Conservation (phyloP, 805 yeast species). For the Lipomyces lipofer region DNA sequence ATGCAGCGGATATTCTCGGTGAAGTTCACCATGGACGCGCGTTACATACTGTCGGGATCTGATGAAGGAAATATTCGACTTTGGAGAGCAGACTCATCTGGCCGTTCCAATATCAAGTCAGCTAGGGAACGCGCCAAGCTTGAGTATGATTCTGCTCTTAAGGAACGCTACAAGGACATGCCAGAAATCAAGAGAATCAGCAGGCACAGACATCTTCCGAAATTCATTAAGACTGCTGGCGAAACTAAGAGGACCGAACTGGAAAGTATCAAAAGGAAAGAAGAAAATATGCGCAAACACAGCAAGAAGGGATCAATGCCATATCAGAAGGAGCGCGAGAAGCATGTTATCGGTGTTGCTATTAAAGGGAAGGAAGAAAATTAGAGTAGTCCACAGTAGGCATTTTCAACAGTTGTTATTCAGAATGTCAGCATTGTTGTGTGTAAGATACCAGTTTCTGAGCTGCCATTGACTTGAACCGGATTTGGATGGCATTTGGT, state of each 20-base stretch:
- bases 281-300: conserved; percentile 78
- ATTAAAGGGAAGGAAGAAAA: conserved; percentile 49
- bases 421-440: too few relatives aligned
- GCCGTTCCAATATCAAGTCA: conserved; percentile 77
- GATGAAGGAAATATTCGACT: conserved; percentile 94
- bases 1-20: conserved; percentile 93
- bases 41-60: conserved; percentile 84
- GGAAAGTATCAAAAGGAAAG: conserved; percentile 73
- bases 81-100: conserved; percentile 89
- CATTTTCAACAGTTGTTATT: not conserved
- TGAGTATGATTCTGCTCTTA: conserved; percentile 88
- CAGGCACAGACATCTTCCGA: conserved; percentile 90
- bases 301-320: conserved; percentile 52
- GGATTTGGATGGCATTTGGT: not conserved
- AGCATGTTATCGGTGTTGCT: conserved; percentile 75
- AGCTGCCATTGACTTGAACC: too few relatives aligned
- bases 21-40: conserved; percentile 83
- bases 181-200: conserved; percentile 91
- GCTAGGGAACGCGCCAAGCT: conserved; percentile 76
- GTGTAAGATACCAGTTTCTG: too few relatives aligned
- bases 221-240: conserved; percentile 80
- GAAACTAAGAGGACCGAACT: conserved; percentile 80
- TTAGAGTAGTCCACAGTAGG: too few relatives aligned
- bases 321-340: conserved; percentile 68
- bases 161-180: conserved; percentile 91